These are phyloP conservation scores for Orbilia oligospora DNA, from an alignment of 2,329 filamentous ascomycete genomes.

Conservation along the genomic window DNA sequence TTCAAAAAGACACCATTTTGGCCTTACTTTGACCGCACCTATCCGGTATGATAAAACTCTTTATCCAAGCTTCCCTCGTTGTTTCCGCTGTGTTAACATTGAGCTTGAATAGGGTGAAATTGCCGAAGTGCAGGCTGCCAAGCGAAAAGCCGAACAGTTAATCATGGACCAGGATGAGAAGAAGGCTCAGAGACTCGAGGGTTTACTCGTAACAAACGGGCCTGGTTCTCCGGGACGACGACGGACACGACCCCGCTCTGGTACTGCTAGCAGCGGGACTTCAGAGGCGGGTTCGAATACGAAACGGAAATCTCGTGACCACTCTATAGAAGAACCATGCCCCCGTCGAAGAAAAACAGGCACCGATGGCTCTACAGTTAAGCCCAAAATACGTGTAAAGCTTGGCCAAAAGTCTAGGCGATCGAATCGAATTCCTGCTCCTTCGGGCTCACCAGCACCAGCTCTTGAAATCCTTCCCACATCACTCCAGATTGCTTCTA, in stretches of 20 bases:
- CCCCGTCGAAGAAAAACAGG: slow-evolving; percentile 47
- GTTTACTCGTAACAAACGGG: background rate
- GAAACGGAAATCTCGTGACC: slow-evolving; percentile 56
- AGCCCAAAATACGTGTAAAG: slow-evolving; percentile 20
- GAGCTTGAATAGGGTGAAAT: slow-evolving; percentile 43
- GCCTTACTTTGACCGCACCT: slow-evolving; percentile 32
- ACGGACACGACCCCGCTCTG: slow-evolving; percentile 38
- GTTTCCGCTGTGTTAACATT: background rate
- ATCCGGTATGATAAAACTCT: background rate
- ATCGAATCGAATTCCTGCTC: slow-evolving; percentile 29
- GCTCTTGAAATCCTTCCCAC: background rate
- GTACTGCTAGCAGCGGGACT: slow-evolving; percentile 49
- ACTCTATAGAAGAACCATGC: slow-evolving; percentile 45
- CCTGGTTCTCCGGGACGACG: slow-evolving; percentile 6
- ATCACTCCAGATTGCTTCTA: slow-evolving; percentile 1
- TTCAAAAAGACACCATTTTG: slow-evolving; percentile 51
- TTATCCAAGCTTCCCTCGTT: background rate
- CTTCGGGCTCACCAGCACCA: slow-evolving; percentile 26
- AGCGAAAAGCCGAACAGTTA: slow-evolving; percentile 38
- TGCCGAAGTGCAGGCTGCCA: slow-evolving; percentile 36
- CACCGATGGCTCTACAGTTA: slow-evolving; percentile 1
- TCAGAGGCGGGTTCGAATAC: slow-evolving; percentile 31
- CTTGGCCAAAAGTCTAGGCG: slow-evolving; percentile 51
- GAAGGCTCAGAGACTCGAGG: slow-evolving; percentile 47
- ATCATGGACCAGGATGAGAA: slow-evolving; percentile 35